A percentile compares a stretch with the other conserved stretches of the same genome.
Conservation (phyloP, 129 eudicot genomes). For the Arctium minus region DNA sequence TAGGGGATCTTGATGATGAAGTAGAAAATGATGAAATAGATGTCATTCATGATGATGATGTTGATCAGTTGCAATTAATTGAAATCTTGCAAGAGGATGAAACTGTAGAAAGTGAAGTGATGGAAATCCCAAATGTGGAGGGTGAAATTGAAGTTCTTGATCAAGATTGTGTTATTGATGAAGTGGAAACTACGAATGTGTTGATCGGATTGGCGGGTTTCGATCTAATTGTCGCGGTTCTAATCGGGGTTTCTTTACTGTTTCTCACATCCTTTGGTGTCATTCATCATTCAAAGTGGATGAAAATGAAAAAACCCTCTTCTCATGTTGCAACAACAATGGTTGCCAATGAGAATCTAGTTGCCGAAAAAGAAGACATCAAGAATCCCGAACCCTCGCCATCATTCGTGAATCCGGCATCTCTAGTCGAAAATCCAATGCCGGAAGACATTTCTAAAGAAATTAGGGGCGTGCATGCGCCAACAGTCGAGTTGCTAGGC, state of each 20-base stretch:
- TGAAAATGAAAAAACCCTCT: not conserved
- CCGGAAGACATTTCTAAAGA: slow-evolving; percentile 26
- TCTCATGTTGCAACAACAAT: not conserved
- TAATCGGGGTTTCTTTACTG: slow-evolving; percentile 4
- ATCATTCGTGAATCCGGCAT: not conserved
- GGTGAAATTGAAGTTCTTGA: not conserved
- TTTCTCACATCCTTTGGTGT: slow-evolving; percentile 28
- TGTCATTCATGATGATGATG: not conserved
- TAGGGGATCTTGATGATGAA: not conserved
- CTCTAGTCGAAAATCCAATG: not conserved
- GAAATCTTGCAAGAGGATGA: not conserved
- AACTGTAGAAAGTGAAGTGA: slow-evolving; percentile 16
- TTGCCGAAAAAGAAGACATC: slow-evolving; percentile 12
- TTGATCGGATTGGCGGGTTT: not conserved
- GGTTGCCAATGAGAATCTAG: not conserved
- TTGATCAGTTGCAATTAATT: not conserved
- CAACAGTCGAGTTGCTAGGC: slow-evolving; percentile 52
- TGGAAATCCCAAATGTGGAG: not conserved
- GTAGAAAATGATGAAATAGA: slow-evolving; percentile 10
- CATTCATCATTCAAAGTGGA: slow-evolving; percentile 19
- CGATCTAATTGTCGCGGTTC: not conserved
- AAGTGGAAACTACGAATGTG: not conserved
- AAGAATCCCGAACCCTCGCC: slow-evolving; percentile 5
- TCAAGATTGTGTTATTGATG: slow-evolving; percentile 1
- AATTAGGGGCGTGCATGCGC: slow-evolving; percentile 20